Percentiles rank a stretch among this genome's conserved stretches.
These are phyloP conservation scores for Pleurotus citrinopileatus DNA, from an alignment of 768 basidiomycete genomes.

Conservation along the genomic window DNA sequence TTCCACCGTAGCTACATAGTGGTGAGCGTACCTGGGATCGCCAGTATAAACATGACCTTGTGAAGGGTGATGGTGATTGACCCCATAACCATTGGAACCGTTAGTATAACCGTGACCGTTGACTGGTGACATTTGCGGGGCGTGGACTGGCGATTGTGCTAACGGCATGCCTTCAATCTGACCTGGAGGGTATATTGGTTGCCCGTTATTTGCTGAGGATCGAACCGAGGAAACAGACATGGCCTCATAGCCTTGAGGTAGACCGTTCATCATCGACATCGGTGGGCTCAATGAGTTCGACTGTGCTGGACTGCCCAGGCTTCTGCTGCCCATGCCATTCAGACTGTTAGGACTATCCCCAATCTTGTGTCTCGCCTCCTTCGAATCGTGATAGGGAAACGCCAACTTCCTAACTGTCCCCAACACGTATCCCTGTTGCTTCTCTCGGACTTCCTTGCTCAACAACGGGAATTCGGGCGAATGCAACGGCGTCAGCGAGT, in stretches of 20 bases:
- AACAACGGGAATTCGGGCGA: slow-evolving; percentile 56
- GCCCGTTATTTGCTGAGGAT: slow-evolving; percentile 21
- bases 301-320: slow-evolving; percentile 47
- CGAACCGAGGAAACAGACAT: slow-evolving; percentile 15
- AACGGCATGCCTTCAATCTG: neutral
- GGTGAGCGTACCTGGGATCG: slow-evolving; percentile 35
- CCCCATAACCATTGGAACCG: slow-evolving; percentile 18
- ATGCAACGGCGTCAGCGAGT: slow-evolving; percentile 72
- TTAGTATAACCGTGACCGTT: slow-evolving; percentile 18
- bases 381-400: slow-evolving; percentile 78
- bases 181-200: slow-evolving; percentile 2
- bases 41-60: slow-evolving; percentile 36
- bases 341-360: slow-evolving; percentile 36
- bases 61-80: slow-evolving; percentile 18
- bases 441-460: slow-evolving; percentile 49
- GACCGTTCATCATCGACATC: slow-evolving; percentile 30
- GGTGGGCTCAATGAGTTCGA: slow-evolving; percentile 60
- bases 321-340: slow-evolving; percentile 30
- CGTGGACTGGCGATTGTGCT: neutral
- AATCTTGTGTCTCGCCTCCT: slow-evolving; percentile 15
- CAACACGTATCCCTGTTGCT: slow-evolving; percentile 58
- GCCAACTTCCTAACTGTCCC: slow-evolving; percentile 71
- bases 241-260: slow-evolving; percentile 36
- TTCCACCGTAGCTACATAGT: slow-evolving; percentile 53
- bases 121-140: slow-evolving; percentile 8